A percentile compares a stretch with the other conserved stretches of the same genome.
These are phyloP conservation scores for Earliella scabrosa DNA, from an alignment of 1,284 basidiomycete species.

Conservation along the genomic window DNA sequence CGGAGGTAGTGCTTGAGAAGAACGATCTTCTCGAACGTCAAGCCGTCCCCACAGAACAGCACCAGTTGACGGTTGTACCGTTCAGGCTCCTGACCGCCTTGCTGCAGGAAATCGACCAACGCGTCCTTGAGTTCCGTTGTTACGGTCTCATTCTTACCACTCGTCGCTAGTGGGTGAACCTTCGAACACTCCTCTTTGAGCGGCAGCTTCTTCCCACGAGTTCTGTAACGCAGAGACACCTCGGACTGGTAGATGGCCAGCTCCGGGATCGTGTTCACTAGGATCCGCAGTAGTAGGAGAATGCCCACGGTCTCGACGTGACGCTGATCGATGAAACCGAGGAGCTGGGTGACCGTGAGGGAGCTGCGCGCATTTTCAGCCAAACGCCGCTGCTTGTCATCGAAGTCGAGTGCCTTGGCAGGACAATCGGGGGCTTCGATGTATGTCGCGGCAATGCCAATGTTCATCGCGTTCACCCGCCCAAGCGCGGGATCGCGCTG, in stretches of 20 bases:
- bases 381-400: neutral
- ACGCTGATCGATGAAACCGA: neutral
- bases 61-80: conserved; percentile 16
- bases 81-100: conserved; percentile 31
- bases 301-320: neutral
- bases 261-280: neutral
- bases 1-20: conserved; percentile 36
- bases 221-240: neutral
- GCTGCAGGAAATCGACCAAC: conserved; percentile 34
- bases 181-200: neutral
- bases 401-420: neutral
- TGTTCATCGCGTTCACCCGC: neutral
- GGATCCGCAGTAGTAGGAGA: neutral
- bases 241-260: neutral
- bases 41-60: conserved; percentile 36
- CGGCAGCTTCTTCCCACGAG: neutral
- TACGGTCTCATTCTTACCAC: conserved; percentile 33
- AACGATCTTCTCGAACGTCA: conserved; percentile 38
- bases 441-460: neutral
- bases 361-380: neutral
- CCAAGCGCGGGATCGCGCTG: neutral
- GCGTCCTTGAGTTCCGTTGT: conserved; percentile 36
- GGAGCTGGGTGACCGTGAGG: neutral
- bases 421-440: neutral
- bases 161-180: conserved; percentile 31